Evolutionary conservation across 192 early-diverging fungal genomes (phyloP).

Genomic region (Linnemannia zychae): DNA sequence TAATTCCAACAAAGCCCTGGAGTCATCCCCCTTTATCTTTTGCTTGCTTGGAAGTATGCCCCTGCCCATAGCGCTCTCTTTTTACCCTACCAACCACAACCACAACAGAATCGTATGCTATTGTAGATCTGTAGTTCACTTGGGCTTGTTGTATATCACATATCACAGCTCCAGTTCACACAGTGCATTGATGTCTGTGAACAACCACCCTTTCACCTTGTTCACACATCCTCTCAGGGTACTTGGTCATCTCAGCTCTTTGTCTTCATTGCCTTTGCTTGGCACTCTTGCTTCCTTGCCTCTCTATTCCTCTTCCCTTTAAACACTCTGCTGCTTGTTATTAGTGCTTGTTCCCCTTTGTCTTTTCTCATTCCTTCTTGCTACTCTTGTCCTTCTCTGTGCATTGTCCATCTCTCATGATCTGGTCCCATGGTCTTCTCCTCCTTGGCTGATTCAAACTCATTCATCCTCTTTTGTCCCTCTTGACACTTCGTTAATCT

Average conservation of each 20-base stretch:
- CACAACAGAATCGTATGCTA: too few species aligned
- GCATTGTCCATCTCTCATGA: conserved; percentile 3
- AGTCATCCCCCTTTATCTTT: background rate
- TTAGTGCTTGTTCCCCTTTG: background rate
- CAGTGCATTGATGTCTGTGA: background rate
- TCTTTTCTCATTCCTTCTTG: too few species aligned
- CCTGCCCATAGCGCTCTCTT: background rate
- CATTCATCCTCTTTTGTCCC: background rate
- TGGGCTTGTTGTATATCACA: background rate
- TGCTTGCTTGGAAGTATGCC: background rate
- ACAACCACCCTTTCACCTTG: too few species aligned
- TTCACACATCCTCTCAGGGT: background rate
- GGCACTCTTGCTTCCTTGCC: background rate
- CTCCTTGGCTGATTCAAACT: background rate
- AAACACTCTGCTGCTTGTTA: too few species aligned
- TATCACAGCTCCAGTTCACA: background rate
- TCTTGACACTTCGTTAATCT: background rate
- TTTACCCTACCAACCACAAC: too few species aligned
- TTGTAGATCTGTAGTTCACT: background rate
- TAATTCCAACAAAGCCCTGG: background rate
- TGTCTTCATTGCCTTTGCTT: background rate
- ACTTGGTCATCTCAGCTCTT: background rate
- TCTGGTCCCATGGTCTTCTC: background rate
- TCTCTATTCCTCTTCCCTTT: background rate
- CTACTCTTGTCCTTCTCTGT: background rate